Evolutionary conservation across 2,329 filamentous ascomycete species (phyloP).

Genomic region (Metarhizium sp.): DNA sequence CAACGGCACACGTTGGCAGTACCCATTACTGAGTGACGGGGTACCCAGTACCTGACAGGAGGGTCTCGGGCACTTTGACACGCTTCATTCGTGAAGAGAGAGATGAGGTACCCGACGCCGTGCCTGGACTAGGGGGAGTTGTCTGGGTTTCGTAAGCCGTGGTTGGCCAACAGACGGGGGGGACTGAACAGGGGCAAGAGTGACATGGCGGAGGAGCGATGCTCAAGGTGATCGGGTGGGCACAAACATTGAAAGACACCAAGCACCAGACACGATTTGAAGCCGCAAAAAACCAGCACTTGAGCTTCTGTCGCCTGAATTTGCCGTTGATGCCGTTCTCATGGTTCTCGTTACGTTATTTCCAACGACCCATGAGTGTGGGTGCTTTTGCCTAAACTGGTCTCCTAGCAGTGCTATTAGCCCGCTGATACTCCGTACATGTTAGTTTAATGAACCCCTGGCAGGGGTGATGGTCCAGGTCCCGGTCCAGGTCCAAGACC

Average conservation of each 20-base stretch:
- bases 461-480: neutral
- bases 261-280: too few relatives aligned
- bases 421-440: neutral
- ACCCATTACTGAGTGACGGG: neutral
- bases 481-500: neutral
- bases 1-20: neutral
- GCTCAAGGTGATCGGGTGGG: neutral
- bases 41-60: neutral
- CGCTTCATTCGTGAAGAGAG: neutral
- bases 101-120: neutral
- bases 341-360: too few relatives aligned
- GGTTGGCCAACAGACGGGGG: neutral
- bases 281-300: too few relatives aligned
- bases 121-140: neutral
- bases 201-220: neutral
- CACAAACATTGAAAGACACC: too few relatives aligned
- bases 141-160: neutral
- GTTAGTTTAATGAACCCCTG: constrained; percentile 5
- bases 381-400: too few relatives aligned
- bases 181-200: neutral
- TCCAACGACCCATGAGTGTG: too few relatives aligned
- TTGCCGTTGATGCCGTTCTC: too few relatives aligned
- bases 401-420: too few relatives aligned
- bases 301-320: too few relatives aligned
- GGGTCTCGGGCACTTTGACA: neutral